Evolutionary conservation across 2,329 filamentous ascomycete species (phyloP).

Genomic region (Coniochaeta sp.): DNA sequence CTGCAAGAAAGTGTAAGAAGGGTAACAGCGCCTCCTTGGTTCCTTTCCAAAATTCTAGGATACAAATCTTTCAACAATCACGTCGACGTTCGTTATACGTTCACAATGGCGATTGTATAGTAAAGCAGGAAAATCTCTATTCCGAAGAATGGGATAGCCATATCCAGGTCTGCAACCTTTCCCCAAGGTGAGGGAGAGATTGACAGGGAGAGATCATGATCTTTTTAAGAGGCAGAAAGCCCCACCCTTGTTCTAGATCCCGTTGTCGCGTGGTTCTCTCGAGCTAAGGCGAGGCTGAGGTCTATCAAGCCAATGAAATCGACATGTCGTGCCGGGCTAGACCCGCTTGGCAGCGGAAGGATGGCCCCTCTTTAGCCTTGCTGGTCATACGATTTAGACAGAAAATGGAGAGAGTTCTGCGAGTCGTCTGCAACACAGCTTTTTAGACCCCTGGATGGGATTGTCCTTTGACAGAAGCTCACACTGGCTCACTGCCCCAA

Average conservation of each 20-base stretch:
- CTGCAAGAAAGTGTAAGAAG: no score
- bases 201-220: neutral
- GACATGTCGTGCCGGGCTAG: neutral
- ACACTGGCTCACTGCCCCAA: neutral
- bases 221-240: neutral
- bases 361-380: conserved; percentile 1
- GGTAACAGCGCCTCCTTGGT: no score
- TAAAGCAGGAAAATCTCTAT: no score
- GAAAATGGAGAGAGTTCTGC: conserved; percentile 2
- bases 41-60: no score
- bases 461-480: neutral
- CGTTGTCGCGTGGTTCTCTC: neutral
- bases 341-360: neutral
- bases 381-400: conserved; percentile 2
- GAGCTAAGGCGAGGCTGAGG: neutral
- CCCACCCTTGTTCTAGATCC: conserved; percentile 2
- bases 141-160: neutral
- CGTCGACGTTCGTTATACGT: no score
- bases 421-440: conserved; percentile 1
- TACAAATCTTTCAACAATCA: no score
- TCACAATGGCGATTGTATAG: no score
- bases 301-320: neutral
- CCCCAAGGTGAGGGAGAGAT: neutral
- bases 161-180: neutral
- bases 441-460: neutral